Base-by-base conservation (phyloP, 441 rosid species). In the Francoa sonchifolia region DNA sequence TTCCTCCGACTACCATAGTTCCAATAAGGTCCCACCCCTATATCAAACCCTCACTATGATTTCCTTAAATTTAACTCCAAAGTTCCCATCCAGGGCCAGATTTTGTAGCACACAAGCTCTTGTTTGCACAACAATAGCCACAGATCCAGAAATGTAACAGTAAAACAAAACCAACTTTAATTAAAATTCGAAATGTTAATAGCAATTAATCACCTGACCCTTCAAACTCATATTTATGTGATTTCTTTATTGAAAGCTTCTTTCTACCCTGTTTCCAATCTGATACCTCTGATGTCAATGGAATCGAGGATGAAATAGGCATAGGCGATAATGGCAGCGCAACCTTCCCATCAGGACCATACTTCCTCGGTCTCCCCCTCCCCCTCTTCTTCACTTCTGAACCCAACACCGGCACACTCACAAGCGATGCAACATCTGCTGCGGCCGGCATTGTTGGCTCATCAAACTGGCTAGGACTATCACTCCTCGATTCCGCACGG, bases 301-400 rank as follows among this genome's bases (percentile, higher is more conserved):
- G 97, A 42, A 84, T 62, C 14, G 87, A 72, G 0, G 87, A 56
- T 1, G 87, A 74, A 37, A 78, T 70, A n/a, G 87, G 82, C 82
- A 72, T 78, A 2, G 87, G 79, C 14, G 87, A 78, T n/a, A 74
- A 59, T 14, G 79, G 58, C 47, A 49, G 31, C 6, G 71, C 45
- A 31, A 66, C 34, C 2, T 53, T 45, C 33, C 82, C 77, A 29
- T 74, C 82, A 2, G 79, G 67, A 13, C 63, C 61, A 49, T 69
- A 72, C 65, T 78, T 78, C 35, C 77, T 74, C 1, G 82, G 82
- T 26, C 87, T 61, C 2, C 87, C 82, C 55, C 87, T 61, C 63
- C 69, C n/a, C n/a, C n/a, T 74, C 62, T 72, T 78, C 72, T 68
- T 78, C 63, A 42, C 42, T 30, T 68, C 70, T n/a, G 67, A 38